Base-by-base conservation (phyloP, 495 filamentous ascomycete species). In the Glutinoglossum americanum region DNA sequence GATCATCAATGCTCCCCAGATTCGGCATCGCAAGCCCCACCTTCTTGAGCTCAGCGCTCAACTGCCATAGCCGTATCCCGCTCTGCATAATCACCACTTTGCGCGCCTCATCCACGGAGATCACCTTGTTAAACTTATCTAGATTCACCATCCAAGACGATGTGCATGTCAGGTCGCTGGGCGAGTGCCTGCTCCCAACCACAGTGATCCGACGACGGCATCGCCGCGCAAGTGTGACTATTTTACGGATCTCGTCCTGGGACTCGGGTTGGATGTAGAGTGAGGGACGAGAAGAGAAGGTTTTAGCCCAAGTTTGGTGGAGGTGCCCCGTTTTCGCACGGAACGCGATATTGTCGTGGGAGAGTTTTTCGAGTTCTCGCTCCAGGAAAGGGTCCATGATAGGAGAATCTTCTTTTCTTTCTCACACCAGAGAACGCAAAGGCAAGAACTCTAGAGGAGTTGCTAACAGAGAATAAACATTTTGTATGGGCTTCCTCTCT, bases 241-340 rank as follows among this genome's bases (percentile, higher is more conserved):
- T 72, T 69, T 94, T 85, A 63, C 86, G 80, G 61, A 98, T 78
- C 70, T 97, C 93, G 7, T 73, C 72, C 54, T 86, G 71, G 0
- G 82, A 80, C 59, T 85, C 73, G 0, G 92, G 92, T 57, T 81
- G 84, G 61, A 97, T 77, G 69, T 87, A 95, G 59, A 96, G 79
- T 70, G 95, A 89, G 0, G 92, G 92, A 21, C 80, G 77, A 47
- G 81, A 87, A 65, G 81, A 81, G 71, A 89, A 92, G 41, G 92
- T 97, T 65, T 81, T 83, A 27, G 93, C 92, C 92, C 92, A 98
- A n/a, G 93, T 98, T 64, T 84, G 82, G 73, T 98, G 92, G 37
- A 77, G 69, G 69, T 96, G 79, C 32, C 76, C 70, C 57, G 72
- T 68, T 53, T 75, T 73, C 3, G 85, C 83, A 68, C 82, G 85